Percentiles rank a stretch among this genome's conserved stretches.
Conservation (phyloP, 352 stramenopile genomes). For the Thraustochytrium striatum region DNA sequence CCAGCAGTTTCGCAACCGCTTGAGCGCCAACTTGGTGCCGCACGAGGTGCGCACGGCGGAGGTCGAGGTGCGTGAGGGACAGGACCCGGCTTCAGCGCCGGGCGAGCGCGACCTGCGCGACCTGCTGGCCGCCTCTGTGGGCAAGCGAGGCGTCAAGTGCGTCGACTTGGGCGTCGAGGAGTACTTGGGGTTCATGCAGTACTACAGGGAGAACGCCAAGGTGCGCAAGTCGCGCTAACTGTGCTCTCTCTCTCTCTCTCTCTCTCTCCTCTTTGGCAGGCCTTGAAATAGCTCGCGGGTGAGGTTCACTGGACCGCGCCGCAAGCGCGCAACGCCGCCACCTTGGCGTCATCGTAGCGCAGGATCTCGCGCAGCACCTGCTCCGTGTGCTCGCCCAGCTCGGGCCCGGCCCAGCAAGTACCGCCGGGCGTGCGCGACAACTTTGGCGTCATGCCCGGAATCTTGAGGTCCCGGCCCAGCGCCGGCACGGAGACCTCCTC, state of each 20-base stretch:
- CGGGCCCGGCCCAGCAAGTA: conserved; percentile 31
- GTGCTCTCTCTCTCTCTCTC: conserved; percentile 56
- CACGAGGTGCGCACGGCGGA: conserved; percentile 34
- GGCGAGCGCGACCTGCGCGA: not conserved
- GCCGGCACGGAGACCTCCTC: conserved; percentile 45
- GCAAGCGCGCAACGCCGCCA: too few species aligned
- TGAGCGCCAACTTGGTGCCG: conserved; percentile 22
- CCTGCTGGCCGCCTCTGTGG: conserved; percentile 6
- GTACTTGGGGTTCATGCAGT: conserved; percentile 29
- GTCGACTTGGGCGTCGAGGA: not conserved
- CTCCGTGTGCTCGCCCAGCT: conserved; percentile 49
- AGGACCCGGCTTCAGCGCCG: not conserved
- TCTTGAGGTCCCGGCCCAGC: conserved; percentile 28
- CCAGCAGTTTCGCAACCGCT: not conserved
- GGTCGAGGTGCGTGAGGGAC: not conserved
- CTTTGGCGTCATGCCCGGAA: conserved; percentile 35
- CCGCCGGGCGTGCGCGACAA: conserved; percentile 20
- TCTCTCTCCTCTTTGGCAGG: too few species aligned
- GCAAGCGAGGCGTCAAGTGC: conserved; percentile 38
- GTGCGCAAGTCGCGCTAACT: too few species aligned
- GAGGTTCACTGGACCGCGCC: too few species aligned
- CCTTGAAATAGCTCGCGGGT: too few species aligned
- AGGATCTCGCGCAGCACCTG: conserved; percentile 28
- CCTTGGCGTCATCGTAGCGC: not conserved
- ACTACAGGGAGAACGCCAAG: conserved; percentile 7